Conservation (phyloP, 441 rosid genomes). For the Jatropha multifida region DNA sequence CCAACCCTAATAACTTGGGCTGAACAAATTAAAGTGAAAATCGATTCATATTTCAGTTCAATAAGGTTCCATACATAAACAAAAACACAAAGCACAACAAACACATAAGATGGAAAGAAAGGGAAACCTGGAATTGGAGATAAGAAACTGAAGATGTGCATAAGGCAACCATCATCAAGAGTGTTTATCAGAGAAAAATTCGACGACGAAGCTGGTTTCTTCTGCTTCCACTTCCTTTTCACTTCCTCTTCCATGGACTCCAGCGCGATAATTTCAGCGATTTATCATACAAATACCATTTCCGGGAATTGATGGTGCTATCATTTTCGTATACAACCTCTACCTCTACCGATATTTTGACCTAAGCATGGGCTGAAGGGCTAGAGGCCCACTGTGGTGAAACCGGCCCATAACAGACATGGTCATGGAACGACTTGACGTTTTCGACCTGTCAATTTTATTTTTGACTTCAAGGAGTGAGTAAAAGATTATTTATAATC, state of each 20-base stretch:
- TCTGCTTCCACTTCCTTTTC: slow-evolving; percentile 13
- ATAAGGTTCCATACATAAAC: background rate
- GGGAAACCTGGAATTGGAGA: slow-evolving; percentile 84
- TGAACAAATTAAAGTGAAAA: background rate
- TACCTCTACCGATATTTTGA: background rate
- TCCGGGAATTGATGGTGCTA: background rate
- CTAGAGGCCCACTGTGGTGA: background rate
- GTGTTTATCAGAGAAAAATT: slow-evolving; percentile 49
- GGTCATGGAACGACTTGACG: background rate
- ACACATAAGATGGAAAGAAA: background rate
- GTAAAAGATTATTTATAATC: background rate
- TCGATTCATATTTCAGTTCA: background rate
- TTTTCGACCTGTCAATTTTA: background rate
- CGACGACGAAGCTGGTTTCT: slow-evolving; percentile 20
- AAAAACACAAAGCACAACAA: background rate
- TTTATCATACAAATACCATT: background rate
- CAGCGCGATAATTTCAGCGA: background rate
- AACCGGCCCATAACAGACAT: background rate
- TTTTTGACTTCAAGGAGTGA: slow-evolving; percentile 14
- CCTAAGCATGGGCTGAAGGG: background rate
- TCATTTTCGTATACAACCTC: background rate
- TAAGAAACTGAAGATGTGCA: slow-evolving; percentile 96
- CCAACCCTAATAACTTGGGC: background rate
- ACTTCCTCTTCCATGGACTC: slow-evolving; percentile 13
- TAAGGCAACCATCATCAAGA: slow-evolving; percentile 98